Conservation (phyloP, 2,329 filamentous ascomycete genomes). For the Ophiostoma populinum region DNA sequence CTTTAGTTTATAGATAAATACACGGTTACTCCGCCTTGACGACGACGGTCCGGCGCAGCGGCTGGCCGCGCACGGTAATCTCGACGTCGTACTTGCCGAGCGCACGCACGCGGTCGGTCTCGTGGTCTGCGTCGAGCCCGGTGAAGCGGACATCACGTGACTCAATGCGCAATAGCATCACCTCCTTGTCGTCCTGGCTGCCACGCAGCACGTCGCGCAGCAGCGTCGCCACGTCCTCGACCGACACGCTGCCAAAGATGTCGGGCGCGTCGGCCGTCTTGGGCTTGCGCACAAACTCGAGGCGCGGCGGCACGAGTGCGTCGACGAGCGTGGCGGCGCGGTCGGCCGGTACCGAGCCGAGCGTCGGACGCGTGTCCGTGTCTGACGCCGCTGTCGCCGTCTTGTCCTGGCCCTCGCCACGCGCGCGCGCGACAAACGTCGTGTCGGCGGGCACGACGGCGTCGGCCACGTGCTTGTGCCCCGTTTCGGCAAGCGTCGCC, state of each 20-base stretch:
- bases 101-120: no score
- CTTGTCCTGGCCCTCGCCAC: not conserved
- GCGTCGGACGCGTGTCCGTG: not conserved
- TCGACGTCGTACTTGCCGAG: constrained; percentile 24
- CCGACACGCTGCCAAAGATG: constrained; percentile 27
- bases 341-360: constrained; percentile 16
- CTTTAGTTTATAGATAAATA: not conserved
- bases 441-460: constrained; percentile 18
- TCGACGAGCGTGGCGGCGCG: constrained; percentile 20
- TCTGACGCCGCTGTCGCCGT: not conserved
- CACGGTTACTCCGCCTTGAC: constrained; percentile 17
- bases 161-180: constrained; percentile 17
- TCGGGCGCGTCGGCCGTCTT: constrained; percentile 13
- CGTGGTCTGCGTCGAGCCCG: constrained; percentile 17
- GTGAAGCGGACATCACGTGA: constrained; percentile 18
- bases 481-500: constrained; percentile 16
- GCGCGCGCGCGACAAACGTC: constrained; percentile 10
- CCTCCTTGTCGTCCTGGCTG: constrained; percentile 12
- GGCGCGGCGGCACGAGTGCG: constrained; percentile 19
- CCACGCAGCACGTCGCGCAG: constrained; percentile 20
- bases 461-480: constrained; percentile 11
- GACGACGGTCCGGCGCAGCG: constrained; percentile 15
- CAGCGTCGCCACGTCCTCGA: constrained; percentile 18
- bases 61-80: constrained; percentile 16
- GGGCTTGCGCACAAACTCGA: constrained; percentile 23